Evolutionary conservation across 225 moss, liverwort and hornwort species (phyloP).

Genomic region (Ulota crispa): DNA sequence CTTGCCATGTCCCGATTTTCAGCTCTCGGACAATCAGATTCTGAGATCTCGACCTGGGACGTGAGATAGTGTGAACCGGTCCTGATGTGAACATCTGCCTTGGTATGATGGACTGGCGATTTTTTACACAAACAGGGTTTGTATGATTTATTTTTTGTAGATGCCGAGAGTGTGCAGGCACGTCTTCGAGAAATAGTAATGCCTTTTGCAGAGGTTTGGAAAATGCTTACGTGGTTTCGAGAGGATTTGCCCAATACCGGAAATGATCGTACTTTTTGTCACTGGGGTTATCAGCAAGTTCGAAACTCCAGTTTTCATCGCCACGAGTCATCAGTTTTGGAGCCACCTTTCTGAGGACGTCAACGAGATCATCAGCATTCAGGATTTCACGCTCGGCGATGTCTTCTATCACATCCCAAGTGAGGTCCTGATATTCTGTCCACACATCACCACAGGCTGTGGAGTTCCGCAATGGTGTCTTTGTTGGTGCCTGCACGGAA

Average conservation of each 20-base stretch:
- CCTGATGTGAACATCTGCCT: background rate
- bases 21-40: too few species aligned
- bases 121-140: background rate
- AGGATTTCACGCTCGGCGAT: slow-evolving; percentile 52
- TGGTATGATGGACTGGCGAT: background rate
- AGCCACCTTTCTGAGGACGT: slow-evolving; percentile 77
- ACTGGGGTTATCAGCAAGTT: slow-evolving; percentile 65
- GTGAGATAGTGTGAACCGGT: too few species aligned
- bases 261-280: slow-evolving; percentile 72
- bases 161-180: background rate
- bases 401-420: slow-evolving; percentile 70
- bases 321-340: slow-evolving; percentile 90
- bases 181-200: background rate
- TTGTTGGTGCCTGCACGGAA: slow-evolving; percentile 38
- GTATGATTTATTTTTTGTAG: background rate
- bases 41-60: too few species aligned
- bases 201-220: background rate
- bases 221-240: slow-evolving; percentile 76
- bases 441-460: slow-evolving; percentile 87
- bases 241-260: slow-evolving; percentile 87
- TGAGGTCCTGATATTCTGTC: slow-evolving; percentile 94
- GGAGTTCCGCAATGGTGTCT: slow-evolving; percentile 43
- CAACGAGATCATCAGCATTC: slow-evolving; percentile 50
- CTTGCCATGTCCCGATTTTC: too few species aligned
- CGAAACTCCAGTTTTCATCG: slow-evolving; percentile 79